Evolutionary conservation across 805 yeast species (phyloP).

Genomic region (Osmozyma mogii): DNA sequence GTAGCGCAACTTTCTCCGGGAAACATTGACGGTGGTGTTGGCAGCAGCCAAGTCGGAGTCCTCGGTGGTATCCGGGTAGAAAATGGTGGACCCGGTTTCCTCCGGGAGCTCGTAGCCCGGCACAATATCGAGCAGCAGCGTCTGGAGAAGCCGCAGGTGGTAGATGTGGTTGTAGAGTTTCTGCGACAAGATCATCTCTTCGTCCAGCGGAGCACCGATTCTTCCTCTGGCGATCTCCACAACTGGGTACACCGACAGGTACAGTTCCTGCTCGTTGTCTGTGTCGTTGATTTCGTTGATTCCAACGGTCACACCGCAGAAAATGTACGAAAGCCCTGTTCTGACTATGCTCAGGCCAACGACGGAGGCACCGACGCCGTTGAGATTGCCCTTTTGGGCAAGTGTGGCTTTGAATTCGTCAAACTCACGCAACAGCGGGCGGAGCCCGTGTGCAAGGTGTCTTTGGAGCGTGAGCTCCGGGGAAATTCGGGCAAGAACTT

Average conservation of each 20-base stretch:
- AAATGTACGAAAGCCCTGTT: constrained; percentile 64
- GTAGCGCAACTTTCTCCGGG: constrained; percentile 20
- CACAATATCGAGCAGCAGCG: constrained; percentile 7
- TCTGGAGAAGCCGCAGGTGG: constrained; percentile 44
- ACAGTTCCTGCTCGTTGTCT: constrained; percentile 19
- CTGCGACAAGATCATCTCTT: constrained; percentile 73
- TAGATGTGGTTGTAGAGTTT: constrained; percentile 50
- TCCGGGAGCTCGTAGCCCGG: constrained; percentile 13
- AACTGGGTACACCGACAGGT: constrained; percentile 51
- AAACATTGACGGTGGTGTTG: constrained; percentile 12
- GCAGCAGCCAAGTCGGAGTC: constrained; percentile 18
- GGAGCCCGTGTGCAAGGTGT: constrained; percentile 63
- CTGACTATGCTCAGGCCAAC: constrained; percentile 66
- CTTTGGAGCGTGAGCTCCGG: constrained; percentile 79
- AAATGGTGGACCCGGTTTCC: constrained; percentile 10
- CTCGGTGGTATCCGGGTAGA: constrained; percentile 58
- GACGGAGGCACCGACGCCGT: constrained; percentile 24
- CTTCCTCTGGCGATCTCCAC: constrained; percentile 74
- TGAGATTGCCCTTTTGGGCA: constrained; percentile 28
- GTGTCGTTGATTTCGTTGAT: constrained; percentile 45
- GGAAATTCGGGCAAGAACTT: constrained; percentile 72
- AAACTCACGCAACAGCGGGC: constrained; percentile 67
- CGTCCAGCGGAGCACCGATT: constrained; percentile 74
- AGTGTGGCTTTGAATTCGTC: constrained; percentile 62
- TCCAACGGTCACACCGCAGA: constrained; percentile 66